phyloP scores from a whole-genome alignment of 805 yeast species.

The Barnettozyma wickerhamii region DNA sequence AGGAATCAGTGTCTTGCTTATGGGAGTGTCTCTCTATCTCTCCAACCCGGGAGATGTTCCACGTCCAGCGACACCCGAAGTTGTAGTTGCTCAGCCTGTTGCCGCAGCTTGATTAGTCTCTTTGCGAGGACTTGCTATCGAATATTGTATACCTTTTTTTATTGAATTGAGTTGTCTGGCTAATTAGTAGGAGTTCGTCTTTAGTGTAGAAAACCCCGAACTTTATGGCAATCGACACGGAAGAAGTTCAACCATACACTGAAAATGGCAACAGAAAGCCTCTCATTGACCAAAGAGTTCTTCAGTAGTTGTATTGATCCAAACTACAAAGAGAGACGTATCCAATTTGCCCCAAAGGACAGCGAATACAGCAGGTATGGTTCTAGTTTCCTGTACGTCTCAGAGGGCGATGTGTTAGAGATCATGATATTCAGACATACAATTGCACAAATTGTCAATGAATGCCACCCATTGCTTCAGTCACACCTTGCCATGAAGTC shows the following conservation, averaged over 20 bases:
- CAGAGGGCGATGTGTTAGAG: conserved; percentile 22
- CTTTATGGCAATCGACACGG: no score
- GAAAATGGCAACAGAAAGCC: neutral
- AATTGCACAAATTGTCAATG: conserved; percentile 25
- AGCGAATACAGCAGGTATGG: conserved; percentile 5
- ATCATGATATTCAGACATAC: conserved; percentile 31
- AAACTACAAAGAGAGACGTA: conserved; percentile 8
- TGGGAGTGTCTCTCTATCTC: conserved; percentile 1
- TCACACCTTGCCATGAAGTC: neutral
- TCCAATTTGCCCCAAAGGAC: conserved; percentile 9
- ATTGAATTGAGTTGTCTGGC: no score
- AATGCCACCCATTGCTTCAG: conserved; percentile 26
- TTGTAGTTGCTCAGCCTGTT: neutral
- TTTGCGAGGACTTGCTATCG: no score
- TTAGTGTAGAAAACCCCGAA: no score
- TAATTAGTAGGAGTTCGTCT: no score
- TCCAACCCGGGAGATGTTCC: neutral
- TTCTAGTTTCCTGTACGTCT: conserved; percentile 11
- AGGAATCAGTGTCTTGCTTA: neutral
- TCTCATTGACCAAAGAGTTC: conserved; percentile 10
- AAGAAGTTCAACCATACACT: neutral
- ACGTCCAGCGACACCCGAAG: neutral
- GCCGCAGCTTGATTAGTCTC: neutral
- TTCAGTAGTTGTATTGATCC: conserved; percentile 6
- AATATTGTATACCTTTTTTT: no score